These are phyloP conservation scores for Coelastrella sp. DNA, from an alignment of 139 green algal genomes.

Conservation along the genomic window DNA sequence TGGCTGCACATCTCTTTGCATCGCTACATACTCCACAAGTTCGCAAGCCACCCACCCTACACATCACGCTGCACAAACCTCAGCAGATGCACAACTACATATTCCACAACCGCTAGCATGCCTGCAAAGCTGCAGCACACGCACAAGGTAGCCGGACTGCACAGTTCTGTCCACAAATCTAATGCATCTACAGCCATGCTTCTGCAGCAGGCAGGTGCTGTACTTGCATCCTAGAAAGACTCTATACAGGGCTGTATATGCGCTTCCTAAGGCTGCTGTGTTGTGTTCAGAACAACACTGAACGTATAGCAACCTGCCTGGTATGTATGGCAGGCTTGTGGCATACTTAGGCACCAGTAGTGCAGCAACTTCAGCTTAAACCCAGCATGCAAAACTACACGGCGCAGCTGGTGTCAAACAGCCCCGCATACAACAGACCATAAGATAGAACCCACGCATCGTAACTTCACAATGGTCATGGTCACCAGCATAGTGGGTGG, in stretches of 20 bases:
- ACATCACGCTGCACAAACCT: background rate
- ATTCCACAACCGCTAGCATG: background rate
- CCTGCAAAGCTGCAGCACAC: too few relatives aligned
- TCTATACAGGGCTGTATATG: background rate
- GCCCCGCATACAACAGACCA: too few relatives aligned
- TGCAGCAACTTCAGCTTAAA: too few relatives aligned
- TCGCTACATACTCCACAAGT: background rate
- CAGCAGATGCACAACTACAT: too few relatives aligned
- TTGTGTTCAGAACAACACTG: background rate
- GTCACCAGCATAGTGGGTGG: too few relatives aligned
- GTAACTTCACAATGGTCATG: too few relatives aligned
- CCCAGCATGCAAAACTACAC: too few relatives aligned
- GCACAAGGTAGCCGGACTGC: background rate
- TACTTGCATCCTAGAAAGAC: background rate
- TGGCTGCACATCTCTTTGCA: constrained; percentile 9
- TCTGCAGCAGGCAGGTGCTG: background rate
- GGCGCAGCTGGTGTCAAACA: too few relatives aligned
- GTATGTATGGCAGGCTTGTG: too few relatives aligned
- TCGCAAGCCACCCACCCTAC: background rate
- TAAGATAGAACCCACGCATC: too few relatives aligned
- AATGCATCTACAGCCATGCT: background rate
- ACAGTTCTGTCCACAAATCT: background rate
- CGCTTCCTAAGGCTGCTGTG: background rate
- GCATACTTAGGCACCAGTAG: too few relatives aligned
- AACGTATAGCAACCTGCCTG: too few relatives aligned